phyloP scores from a whole-genome alignment of 2,329 filamentous ascomycete species.

The Cryphonectria parasitica region DNA sequence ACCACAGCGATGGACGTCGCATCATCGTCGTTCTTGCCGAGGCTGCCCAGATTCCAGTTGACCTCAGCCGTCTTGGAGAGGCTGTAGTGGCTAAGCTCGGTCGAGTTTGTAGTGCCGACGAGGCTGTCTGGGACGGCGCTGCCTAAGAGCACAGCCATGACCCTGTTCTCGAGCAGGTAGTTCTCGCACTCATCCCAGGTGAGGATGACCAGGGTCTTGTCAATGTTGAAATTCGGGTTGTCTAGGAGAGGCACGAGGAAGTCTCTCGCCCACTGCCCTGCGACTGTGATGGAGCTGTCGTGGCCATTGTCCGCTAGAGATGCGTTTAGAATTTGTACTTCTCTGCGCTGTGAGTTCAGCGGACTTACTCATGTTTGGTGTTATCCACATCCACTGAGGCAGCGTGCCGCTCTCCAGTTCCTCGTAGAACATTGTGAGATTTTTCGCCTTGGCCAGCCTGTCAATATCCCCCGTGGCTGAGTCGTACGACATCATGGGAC shows the following conservation, averaged over 20 bases:
- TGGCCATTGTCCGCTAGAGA: constrained; percentile 35
- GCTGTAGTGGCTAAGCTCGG: constrained; percentile 36
- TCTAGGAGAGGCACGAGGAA: constrained; percentile 36
- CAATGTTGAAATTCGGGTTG: constrained; percentile 42
- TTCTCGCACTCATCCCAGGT: constrained; percentile 38
- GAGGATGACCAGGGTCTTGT: constrained; percentile 38
- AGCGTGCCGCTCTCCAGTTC: constrained; percentile 35
- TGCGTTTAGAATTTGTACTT: not conserved
- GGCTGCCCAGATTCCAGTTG: constrained; percentile 36
- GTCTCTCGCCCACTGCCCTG: constrained; percentile 35
- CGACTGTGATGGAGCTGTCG: constrained; percentile 36
- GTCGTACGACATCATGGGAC: constrained; percentile 39
- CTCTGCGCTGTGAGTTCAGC: not conserved
- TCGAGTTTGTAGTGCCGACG: constrained; percentile 35
- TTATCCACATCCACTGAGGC: constrained; percentile 46
- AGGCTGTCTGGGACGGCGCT: constrained; percentile 32
- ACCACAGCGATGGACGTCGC: constrained; percentile 23
- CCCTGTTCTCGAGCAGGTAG: constrained; percentile 33
- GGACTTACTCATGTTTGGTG: constrained; percentile 49
- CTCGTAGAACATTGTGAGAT: constrained; percentile 38
- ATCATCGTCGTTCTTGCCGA: constrained; percentile 34
- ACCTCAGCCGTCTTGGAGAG: constrained; percentile 36
- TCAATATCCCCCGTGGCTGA: constrained; percentile 36
- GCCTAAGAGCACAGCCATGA: constrained; percentile 35
- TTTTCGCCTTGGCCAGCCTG: constrained; percentile 39